Evolutionary conservation across 495 filamentous ascomycete species (phyloP).

Genomic region (Neurospora sp.): DNA sequence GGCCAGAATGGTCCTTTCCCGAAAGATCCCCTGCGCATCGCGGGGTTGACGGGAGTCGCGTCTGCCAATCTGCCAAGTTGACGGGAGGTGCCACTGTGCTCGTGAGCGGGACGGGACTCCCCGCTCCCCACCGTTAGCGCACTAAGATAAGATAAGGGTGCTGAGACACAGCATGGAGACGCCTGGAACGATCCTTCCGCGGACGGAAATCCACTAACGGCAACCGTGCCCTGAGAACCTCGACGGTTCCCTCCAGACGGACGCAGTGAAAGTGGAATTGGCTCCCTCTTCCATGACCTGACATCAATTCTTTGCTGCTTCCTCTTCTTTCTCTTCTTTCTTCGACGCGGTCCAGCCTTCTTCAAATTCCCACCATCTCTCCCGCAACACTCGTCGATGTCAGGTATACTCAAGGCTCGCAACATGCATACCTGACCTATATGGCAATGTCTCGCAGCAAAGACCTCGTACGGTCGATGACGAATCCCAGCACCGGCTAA

Average conservation of each 20-base stretch:
- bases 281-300: background rate
- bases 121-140: background rate
- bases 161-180: background rate
- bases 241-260: background rate
- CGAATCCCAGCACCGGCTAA: background rate
- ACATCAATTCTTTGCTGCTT: background rate
- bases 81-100: background rate
- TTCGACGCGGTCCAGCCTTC: background rate
- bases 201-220: background rate
- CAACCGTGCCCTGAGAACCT: background rate
- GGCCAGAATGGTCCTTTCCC: background rate
- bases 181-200: background rate
- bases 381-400: background rate
- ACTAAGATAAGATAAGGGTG: background rate
- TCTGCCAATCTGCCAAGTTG: background rate
- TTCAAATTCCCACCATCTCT: background rate
- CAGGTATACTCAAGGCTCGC: background rate
- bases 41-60: background rate
- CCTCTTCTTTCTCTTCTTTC: background rate
- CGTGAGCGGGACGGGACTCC: background rate
- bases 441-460: background rate
- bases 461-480: background rate
- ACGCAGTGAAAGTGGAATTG: background rate
- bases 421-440: background rate
- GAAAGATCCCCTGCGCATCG: background rate